These are phyloP conservation scores for Boletus vinaceobasis DNA, from an alignment of 768 basidiomycete species.

Conservation along the genomic window DNA sequence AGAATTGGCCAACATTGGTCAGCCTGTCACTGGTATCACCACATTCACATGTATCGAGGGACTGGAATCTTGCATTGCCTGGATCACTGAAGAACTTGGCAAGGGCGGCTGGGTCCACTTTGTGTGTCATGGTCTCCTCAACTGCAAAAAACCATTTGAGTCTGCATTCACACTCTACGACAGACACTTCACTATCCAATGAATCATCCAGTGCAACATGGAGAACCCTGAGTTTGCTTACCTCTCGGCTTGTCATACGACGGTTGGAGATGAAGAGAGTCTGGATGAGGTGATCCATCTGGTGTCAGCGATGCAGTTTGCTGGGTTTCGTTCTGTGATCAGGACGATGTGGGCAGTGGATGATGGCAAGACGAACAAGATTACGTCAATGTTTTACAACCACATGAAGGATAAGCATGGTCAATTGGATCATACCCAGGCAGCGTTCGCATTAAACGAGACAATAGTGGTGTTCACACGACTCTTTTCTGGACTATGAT, in stretches of 20 bases:
- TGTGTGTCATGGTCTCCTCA: slow-evolving; percentile 23
- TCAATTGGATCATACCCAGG: neutral
- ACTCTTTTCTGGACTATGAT: too few species aligned
- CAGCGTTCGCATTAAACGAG: neutral
- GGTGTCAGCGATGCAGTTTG: neutral
- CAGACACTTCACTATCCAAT: slow-evolving; percentile 5
- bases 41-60: neutral
- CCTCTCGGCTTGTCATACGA: slow-evolving; percentile 20
- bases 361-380: neutral
- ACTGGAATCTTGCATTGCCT: neutral
- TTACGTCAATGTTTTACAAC: neutral
- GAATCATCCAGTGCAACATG: slow-evolving; percentile 3
- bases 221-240: slow-evolving; percentile 14
- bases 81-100: neutral
- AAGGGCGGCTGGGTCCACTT: slow-evolving; percentile 22
- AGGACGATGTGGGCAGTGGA: slow-evolving; percentile 4
- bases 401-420: neutral
- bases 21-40: neutral
- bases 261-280: slow-evolving; percentile 8
- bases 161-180: slow-evolving; percentile 11
- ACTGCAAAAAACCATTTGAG: slow-evolving; percentile 12
- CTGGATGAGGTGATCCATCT: neutral
- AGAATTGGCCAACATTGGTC: neutral
- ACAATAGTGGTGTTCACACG: too few species aligned
- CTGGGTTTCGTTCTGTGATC: neutral